Conservation (phyloP, 2,329 filamentous ascomycete species). For the Fusarium chlamydosporum region DNA sequence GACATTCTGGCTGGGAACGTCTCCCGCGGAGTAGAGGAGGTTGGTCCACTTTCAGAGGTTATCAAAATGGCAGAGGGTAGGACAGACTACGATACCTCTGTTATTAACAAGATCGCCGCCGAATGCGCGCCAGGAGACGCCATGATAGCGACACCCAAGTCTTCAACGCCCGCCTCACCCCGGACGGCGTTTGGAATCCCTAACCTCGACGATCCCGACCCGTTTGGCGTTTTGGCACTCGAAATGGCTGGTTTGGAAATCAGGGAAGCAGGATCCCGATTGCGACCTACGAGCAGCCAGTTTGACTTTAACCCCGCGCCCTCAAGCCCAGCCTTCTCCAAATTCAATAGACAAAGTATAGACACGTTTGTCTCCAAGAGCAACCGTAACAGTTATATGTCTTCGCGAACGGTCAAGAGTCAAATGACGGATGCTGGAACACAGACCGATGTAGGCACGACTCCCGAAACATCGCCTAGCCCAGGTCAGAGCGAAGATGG, state of each 20-base stretch:
- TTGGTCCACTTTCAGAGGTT: slow-evolving; percentile 78
- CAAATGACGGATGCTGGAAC: slow-evolving; percentile 79
- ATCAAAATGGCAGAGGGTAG: slow-evolving; percentile 91
- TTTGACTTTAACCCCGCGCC: slow-evolving; percentile 87
- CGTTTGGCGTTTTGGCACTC: slow-evolving; percentile 90
- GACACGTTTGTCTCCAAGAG: slow-evolving; percentile 73
- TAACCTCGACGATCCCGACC: slow-evolving; percentile 85
- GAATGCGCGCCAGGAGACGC: slow-evolving; percentile 84
- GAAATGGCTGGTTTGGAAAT: slow-evolving; percentile 92
- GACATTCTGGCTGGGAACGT: slow-evolving; percentile 72
- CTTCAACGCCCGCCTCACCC: slow-evolving; percentile 55
- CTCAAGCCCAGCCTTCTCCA: slow-evolving; percentile 77
- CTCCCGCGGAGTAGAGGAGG: slow-evolving; percentile 67
- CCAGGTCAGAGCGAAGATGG: slow-evolving; percentile 68
- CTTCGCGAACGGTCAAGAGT: slow-evolving; percentile 76
- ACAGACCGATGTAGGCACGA: slow-evolving; percentile 70
- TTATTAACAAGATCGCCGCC: slow-evolving; percentile 74
- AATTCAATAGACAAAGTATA: slow-evolving; percentile 75
- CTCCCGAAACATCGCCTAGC: slow-evolving; percentile 68
- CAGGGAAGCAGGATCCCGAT: slow-evolving; percentile 81
- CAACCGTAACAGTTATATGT: slow-evolving; percentile 82
- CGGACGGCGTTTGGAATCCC: slow-evolving; percentile 80
- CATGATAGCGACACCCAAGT: slow-evolving; percentile 64
- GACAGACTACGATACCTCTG: slow-evolving; percentile 75
- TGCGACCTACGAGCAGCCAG: slow-evolving; percentile 80